These are phyloP conservation scores for Cornus kousa DNA, from an alignment of 148 eudicot species.

Conservation along the genomic window DNA sequence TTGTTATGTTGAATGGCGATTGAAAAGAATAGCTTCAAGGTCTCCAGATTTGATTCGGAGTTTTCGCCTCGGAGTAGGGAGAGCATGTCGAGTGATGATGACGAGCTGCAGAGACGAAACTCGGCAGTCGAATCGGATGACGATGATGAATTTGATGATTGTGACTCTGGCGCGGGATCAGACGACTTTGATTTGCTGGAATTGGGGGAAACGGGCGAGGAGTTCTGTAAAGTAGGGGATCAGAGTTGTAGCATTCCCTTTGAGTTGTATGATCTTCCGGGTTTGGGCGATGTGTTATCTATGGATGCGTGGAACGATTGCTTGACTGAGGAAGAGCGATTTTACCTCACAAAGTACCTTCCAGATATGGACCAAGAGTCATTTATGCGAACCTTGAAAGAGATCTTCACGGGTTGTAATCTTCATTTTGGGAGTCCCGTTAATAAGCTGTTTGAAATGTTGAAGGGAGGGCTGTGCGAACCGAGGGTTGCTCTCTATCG, in stretches of 20 bases:
- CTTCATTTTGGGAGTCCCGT: slow-evolving; percentile 86
- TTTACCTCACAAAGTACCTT: slow-evolving; percentile 63
- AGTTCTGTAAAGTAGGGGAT: slow-evolving; percentile 90
- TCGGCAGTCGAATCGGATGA: slow-evolving; percentile 44
- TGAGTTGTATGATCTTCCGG: slow-evolving; percentile 82
- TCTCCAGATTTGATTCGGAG: slow-evolving; percentile 58
- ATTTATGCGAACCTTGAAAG: slow-evolving; percentile 78
- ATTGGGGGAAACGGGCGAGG: slow-evolving; percentile 81
- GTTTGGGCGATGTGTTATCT: slow-evolving; percentile 60
- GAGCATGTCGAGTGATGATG: slow-evolving; percentile 73
- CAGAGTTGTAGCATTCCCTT: slow-evolving; percentile 82
- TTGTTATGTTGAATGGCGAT: slow-evolving; percentile 71
- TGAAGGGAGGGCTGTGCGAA: slow-evolving; percentile 92
- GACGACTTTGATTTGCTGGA: slow-evolving; percentile 94
- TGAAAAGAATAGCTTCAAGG: slow-evolving; percentile 82
- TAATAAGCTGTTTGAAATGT: slow-evolving; percentile 60
- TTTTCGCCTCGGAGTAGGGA: slow-evolving; percentile 63
- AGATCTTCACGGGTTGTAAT: slow-evolving; percentile 74
- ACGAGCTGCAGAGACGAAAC: slow-evolving; percentile 42
- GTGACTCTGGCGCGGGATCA: slow-evolving; percentile 97
- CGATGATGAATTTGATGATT: slow-evolving; percentile 82
- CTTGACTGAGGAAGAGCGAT: slow-evolving; percentile 83
- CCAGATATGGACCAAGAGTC: slow-evolving; percentile 94
- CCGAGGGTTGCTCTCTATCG: slow-evolving; percentile 90
- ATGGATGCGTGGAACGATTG: slow-evolving; percentile 96